These are phyloP conservation scores for Anthracocystis walkeri DNA, from an alignment of 1,284 basidiomycete genomes.

Conservation along the genomic window DNA sequence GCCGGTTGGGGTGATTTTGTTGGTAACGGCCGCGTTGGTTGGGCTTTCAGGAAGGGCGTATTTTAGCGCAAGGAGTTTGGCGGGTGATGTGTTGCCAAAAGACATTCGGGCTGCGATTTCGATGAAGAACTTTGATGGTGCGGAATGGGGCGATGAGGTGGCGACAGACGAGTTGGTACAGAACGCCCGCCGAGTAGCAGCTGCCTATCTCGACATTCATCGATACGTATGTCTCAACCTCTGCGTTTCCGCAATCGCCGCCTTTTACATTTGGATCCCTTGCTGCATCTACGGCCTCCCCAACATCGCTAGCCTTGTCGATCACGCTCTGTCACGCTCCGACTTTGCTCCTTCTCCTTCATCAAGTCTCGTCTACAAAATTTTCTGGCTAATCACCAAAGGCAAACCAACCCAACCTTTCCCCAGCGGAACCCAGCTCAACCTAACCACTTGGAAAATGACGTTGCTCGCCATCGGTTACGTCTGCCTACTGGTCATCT, in stretches of 20 bases:
- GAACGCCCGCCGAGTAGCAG: constrained; percentile 5
- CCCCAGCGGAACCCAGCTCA: background rate
- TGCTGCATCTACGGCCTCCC: constrained; percentile 2
- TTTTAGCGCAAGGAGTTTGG: background rate
- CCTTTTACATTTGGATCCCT: constrained; percentile 2
- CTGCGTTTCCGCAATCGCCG: background rate
- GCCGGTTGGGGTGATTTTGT: background rate
- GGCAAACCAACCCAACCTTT: constrained; percentile 1
- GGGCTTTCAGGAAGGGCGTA: background rate
- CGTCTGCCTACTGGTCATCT: background rate
- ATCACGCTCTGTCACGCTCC: constrained; percentile 3
- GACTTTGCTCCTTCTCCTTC: background rate
- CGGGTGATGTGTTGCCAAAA: background rate
- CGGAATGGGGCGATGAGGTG: background rate
- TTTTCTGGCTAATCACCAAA: background rate
- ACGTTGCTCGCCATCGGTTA: constrained; percentile 10
- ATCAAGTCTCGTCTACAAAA: background rate
- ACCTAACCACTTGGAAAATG: constrained; percentile 17
- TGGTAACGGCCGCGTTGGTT: background rate
- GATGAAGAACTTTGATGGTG: background rate
- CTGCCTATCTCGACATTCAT: constrained; percentile 11
- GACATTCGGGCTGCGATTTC: background rate
- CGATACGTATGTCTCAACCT: constrained; percentile 13
- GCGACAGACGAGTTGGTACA: constrained; percentile 11
- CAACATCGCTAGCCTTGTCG: constrained; percentile 5